Evolutionary conservation across 805 yeast species (phyloP).

Genomic region (Millerago galiae): DNA sequence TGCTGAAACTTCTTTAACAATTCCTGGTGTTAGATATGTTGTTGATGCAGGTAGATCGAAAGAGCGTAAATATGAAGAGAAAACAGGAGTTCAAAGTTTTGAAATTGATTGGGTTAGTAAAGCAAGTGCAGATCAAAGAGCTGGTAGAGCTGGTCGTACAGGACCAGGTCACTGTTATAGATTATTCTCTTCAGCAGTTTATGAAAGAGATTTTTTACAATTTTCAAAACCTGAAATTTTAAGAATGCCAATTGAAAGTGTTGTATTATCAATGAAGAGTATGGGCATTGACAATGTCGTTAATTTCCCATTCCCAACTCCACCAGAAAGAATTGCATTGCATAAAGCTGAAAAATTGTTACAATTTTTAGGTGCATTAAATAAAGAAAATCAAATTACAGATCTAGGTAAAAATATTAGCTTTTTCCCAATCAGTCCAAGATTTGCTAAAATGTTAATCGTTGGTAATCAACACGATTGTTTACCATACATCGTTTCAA

Average conservation of each 20-base stretch:
- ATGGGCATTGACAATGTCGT: constrained; percentile 91
- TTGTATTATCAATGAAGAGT: constrained; percentile 91
- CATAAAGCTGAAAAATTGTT: constrained; percentile 62
- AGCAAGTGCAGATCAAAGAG: constrained; percentile 92
- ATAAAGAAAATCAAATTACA: constrained; percentile 50
- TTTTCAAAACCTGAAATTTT: constrained; percentile 86
- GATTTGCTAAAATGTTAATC: constrained; percentile 84
- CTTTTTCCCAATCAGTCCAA: constrained; percentile 85
- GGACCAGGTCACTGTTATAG: constrained; percentile 98
- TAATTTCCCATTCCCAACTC: constrained; percentile 95
- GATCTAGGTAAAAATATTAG: constrained; percentile 82
- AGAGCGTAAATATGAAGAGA: constrained; percentile 75
- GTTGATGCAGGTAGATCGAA: constrained; percentile 94
- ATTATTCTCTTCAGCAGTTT: constrained; percentile 88
- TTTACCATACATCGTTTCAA: constrained; percentile 80
- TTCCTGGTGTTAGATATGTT: constrained; percentile 91
- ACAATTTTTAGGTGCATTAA: constrained; percentile 71
- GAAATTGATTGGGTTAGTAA: constrained; percentile 89
- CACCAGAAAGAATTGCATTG: constrained; percentile 64
- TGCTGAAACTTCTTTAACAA: constrained; percentile 95
- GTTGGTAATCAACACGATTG: constrained; percentile 85
- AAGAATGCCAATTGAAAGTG: constrained; percentile 94
- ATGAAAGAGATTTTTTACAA: constrained; percentile 74
- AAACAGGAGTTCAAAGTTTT: constrained; percentile 87
- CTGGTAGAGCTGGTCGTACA: constrained; percentile 97